Conservation (phyloP, 345 rosid species). For the Hibiscus mutabilis region DNA sequence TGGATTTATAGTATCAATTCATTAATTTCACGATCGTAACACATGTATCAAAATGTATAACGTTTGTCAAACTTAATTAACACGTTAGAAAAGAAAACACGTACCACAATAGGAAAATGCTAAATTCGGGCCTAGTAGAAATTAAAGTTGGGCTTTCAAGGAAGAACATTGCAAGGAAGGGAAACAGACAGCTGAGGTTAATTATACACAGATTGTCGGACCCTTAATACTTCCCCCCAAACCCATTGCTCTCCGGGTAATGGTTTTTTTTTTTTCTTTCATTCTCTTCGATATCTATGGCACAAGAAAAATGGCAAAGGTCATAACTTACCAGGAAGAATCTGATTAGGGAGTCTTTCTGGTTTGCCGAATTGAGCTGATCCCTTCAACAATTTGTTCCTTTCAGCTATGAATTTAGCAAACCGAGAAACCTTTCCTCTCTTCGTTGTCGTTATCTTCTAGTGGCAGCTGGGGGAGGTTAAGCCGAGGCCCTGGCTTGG, state of each 20-base stretch:
- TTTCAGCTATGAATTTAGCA: conserved; percentile 70
- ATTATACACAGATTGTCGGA: too few relatives aligned
- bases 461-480: conserved; percentile 30
- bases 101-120: too few relatives aligned
- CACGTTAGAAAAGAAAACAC: too few relatives aligned
- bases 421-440: conserved; percentile 70
- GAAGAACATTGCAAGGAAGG: too few relatives aligned
- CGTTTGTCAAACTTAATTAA: too few relatives aligned
- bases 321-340: conserved; percentile 63
- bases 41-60: too few relatives aligned
- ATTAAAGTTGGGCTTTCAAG: too few relatives aligned
- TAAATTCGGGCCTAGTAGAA: too few relatives aligned
- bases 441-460: conserved; percentile 38
- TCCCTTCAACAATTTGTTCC: conserved; percentile 35
- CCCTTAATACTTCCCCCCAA: too few relatives aligned
- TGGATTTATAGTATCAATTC: too few relatives aligned
- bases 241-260: background rate
- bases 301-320: conserved; percentile 4
- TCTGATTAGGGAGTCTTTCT: conserved; percentile 27
- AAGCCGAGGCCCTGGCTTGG: conserved; percentile 41
- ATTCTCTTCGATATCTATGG: background rate
- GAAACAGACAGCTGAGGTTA: too few relatives aligned
- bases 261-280: background rate
- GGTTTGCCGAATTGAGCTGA: conserved; percentile 20
- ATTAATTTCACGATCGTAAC: too few relatives aligned